Base-by-base conservation (phyloP, 2,329 filamentous ascomycete species). In the Penicillium freii region DNA sequence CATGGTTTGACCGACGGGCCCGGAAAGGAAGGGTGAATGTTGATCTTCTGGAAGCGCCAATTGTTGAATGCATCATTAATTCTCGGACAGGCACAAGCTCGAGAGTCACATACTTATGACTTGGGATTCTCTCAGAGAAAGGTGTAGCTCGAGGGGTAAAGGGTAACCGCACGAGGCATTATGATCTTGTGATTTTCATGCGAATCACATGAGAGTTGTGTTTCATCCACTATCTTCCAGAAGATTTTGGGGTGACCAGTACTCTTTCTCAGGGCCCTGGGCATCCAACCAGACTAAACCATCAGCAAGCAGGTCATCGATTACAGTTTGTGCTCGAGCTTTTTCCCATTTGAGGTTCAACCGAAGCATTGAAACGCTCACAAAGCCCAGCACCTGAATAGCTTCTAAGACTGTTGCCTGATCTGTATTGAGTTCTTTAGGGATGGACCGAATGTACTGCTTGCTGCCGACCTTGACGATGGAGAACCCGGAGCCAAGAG, bases 261-360 rank as follows among this genome's bases (percentile, higher is more conserved):
- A 99, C 75, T 97, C 92, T 74, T 87, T 92, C 77, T 97, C 93
- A 9, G 84, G 81, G 34, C 82, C 87, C 77, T 97, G 92, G 64
- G 85, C 86, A 75, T 99, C 94, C 6, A 97, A 86, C 94, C 94
- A 99, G 15, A 99, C 85, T 79, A 99, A 84, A 51, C 92, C 91
- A 68, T 95, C 91, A 0, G 88, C 87, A 51, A 97, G 81, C 34
- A 99, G 78, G 74, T 99, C 94, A 61, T 97, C 91, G 51, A 97
- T 83, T 2, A 93, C 92, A 0, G 94, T 96, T 71, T 89, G 84
- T n/a, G 91, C 90, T 62, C 94, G 82, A 6, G 92, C 89, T 44
- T 85, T 81, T 64, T 93, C 87, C 94, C 94, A 99, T 17, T 81
- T 83, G 29, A 99, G 77, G 72, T 99, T 99, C 50, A 89, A 78